A percentile compares a stretch with the other conserved stretches of the same genome.
Conservation (phyloP, 2,329 filamentous ascomycete genomes). For the Coleophoma cylindrospora region DNA sequence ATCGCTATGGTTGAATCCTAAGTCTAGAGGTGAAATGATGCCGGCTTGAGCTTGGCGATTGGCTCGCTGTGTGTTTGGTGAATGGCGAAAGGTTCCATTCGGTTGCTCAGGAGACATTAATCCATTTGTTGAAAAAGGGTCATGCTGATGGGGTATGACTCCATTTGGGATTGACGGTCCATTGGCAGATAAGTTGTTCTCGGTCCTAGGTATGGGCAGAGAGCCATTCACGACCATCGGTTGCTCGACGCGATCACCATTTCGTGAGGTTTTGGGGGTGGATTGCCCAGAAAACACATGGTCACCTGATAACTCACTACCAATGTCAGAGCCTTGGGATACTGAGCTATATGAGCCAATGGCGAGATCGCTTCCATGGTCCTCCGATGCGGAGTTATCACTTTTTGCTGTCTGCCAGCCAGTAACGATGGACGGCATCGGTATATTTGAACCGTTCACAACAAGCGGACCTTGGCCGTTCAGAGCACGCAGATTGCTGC, state of each 20-base stretch:
- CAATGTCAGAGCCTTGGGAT: slow-evolving; percentile 18
- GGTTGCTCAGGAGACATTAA: slow-evolving; percentile 10
- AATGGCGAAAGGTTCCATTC: slow-evolving; percentile 16
- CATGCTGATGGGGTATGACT: slow-evolving; percentile 1
- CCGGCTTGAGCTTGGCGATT: slow-evolving; percentile 20
- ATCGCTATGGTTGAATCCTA: slow-evolving; percentile 18
- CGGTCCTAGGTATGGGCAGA: slow-evolving; percentile 5
- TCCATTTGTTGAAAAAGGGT: slow-evolving; percentile 9
- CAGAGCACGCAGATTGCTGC: slow-evolving; percentile 18
- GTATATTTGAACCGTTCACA: slow-evolving; percentile 24
- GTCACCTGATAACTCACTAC: slow-evolving; percentile 17
- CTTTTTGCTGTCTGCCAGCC: slow-evolving; percentile 20
- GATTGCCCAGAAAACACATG: slow-evolving; percentile 17
- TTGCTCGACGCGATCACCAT: slow-evolving; percentile 7
- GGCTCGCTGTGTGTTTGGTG: slow-evolving; percentile 18
- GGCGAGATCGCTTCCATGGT: slow-evolving; percentile 16
- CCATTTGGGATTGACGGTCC: slow-evolving; percentile 7
- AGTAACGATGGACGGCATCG: slow-evolving; percentile 19
- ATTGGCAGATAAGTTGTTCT: slow-evolving; percentile 1
- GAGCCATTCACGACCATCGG: slow-evolving; percentile 23
- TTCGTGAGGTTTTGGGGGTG: slow-evolving; percentile 18
- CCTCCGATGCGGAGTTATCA: slow-evolving; percentile 18
- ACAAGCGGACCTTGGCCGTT: slow-evolving; percentile 22
- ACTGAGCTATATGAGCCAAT: slow-evolving; percentile 20
- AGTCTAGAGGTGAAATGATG: slow-evolving; percentile 25